Conservation (phyloP, 2,329 filamentous ascomycete genomes). For the Colletotrichum falcatum region DNA sequence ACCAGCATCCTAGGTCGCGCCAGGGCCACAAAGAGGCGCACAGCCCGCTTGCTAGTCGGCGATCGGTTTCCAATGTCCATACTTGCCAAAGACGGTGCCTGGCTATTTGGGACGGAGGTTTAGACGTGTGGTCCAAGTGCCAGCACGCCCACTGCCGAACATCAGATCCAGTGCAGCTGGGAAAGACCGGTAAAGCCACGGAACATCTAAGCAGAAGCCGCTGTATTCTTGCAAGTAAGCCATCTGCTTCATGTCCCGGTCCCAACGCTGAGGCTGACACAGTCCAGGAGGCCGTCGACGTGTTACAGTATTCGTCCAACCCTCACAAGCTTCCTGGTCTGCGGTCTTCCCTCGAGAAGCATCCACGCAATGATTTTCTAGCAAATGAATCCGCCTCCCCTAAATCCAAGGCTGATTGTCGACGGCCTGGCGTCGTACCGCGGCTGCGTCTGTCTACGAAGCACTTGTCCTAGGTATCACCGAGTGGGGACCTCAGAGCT, state of each 20-base stretch:
- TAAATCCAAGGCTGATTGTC: not conserved
- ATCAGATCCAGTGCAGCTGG: conserved; percentile 4
- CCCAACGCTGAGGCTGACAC: not conserved
- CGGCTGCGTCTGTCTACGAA: not conserved
- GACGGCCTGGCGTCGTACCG: not conserved
- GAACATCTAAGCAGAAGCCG: not conserved
- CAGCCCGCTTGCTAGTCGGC: conserved; percentile 6
- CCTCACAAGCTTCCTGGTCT: not conserved
- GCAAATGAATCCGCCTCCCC: not conserved
- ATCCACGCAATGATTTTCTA: not conserved
- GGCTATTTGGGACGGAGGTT: conserved; percentile 19
- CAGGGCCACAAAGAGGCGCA: conserved; percentile 21
- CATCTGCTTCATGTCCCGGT: conserved; percentile 17
- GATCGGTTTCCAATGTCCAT: not conserved
- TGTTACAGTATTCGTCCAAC: not conserved
- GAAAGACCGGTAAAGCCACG: not conserved
- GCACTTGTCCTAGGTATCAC: not conserved
- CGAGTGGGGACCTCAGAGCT: no score
- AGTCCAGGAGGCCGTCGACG: conserved; percentile 1
- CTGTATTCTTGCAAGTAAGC: not conserved
- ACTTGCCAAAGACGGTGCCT: conserved; percentile 22
- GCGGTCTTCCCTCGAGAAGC: not conserved
- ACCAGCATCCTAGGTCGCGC: conserved; percentile 21
- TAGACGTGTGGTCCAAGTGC: conserved; percentile 12
- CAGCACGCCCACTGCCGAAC: conserved; percentile 3